A percentile compares a stretch with the other conserved stretches of the same genome.
These are phyloP conservation scores for Phialophora verrucosa DNA, from an alignment of 2,329 filamentous ascomycete genomes.

Conservation along the genomic window DNA sequence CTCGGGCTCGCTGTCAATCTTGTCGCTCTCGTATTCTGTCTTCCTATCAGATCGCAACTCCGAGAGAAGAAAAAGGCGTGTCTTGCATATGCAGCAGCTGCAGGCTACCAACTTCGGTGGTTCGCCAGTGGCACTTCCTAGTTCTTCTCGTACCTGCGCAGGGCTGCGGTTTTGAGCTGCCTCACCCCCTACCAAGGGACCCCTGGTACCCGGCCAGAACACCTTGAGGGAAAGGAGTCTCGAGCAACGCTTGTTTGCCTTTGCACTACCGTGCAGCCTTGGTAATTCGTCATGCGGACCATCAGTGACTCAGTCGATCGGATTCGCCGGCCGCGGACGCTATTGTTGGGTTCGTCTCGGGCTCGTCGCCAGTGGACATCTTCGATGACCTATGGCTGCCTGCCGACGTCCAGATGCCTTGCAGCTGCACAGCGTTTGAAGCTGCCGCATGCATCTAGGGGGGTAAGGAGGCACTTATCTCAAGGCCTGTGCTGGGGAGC, in stretches of 20 bases:
- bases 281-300: neutral
- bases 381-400: constrained; percentile 1
- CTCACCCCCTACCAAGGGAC: neutral
- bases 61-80: neutral
- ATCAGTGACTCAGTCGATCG: constrained; percentile 1
- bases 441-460: neutral
- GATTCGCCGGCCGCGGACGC: constrained; percentile 2
- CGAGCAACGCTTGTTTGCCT: neutral
- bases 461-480: constrained; percentile 1
- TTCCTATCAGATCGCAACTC: constrained; percentile 1
- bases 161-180: neutral
- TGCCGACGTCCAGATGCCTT: neutral
- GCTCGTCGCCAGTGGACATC: neutral
- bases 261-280: neutral
- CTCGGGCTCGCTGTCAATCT: neutral
- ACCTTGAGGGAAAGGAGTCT: neutral
- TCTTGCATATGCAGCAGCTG: neutral
- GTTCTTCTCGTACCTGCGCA: neutral
- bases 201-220: neutral
- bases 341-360: neutral
- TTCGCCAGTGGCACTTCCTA: neutral
- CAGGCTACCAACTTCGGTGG: neutral
- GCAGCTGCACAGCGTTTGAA: neutral
- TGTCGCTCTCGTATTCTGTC: constrained; percentile 2
- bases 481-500: neutral